Evolutionary conservation across 2,329 filamentous ascomycete species (phyloP).

Genomic region (Curvularia eragrostidis): DNA sequence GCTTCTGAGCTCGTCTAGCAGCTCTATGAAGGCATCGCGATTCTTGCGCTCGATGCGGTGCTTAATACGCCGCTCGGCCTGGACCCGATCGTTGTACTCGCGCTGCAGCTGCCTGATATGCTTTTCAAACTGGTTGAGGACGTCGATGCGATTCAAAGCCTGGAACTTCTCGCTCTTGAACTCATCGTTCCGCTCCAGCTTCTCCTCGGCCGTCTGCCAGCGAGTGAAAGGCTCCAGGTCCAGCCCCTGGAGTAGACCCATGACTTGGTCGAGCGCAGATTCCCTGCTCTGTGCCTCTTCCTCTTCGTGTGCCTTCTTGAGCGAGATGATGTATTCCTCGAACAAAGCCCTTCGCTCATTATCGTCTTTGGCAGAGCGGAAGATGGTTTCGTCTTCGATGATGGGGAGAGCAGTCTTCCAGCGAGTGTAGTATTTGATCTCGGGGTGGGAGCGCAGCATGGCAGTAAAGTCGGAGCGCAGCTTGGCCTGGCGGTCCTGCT

Average conservation of each 20-base stretch:
- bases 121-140: constrained; percentile 90
- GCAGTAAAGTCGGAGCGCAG: constrained; percentile 91
- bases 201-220: constrained; percentile 87
- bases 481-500: constrained; percentile 91
- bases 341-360: constrained; percentile 88
- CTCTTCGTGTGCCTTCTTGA: constrained; percentile 82
- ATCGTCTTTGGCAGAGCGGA: constrained; percentile 88
- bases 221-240: constrained; percentile 91
- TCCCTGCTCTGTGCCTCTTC: constrained; percentile 75
- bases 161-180: constrained; percentile 85
- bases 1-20: constrained; percentile 76
- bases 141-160: constrained; percentile 83
- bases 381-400: constrained; percentile 93
- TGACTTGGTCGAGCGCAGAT: constrained; percentile 83
- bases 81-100: constrained; percentile 86
- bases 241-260: constrained; percentile 77
- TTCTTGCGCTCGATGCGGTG: constrained; percentile 83
- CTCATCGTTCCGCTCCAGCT: constrained; percentile 77
- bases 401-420: constrained; percentile 97
- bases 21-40: constrained; percentile 77
- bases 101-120: constrained; percentile 94
- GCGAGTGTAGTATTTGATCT: constrained; percentile 95
- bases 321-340: constrained; percentile 86
- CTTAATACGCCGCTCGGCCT: constrained; percentile 83
- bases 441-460: constrained; percentile 95